These are phyloP conservation scores for Psilocybe cubensis DNA, from an alignment of 768 basidiomycete species.

Conservation along the genomic window DNA sequence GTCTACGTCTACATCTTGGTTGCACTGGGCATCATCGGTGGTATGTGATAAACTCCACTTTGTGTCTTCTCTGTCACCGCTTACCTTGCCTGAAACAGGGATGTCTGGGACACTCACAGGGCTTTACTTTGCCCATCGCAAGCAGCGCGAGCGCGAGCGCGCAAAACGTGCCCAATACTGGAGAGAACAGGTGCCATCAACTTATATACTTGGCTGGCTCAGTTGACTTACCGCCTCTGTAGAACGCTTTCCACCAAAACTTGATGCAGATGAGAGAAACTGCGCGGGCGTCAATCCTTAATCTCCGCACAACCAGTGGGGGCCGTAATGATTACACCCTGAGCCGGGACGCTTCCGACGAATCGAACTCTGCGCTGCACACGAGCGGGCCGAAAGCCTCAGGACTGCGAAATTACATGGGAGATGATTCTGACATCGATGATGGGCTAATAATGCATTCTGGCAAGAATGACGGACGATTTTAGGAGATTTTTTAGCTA, in stretches of 20 bases:
- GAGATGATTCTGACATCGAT: slow-evolving; percentile 55
- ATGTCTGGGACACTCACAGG: slow-evolving; percentile 73
- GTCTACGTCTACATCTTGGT: slow-evolving; percentile 76
- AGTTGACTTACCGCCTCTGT: slow-evolving; percentile 1
- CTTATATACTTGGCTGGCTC: not conserved
- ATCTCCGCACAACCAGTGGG: slow-evolving; percentile 46
- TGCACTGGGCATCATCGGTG: slow-evolving; percentile 70
- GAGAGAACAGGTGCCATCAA: slow-evolving; percentile 73
- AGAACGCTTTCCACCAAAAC: slow-evolving; percentile 83
- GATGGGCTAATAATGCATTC: slow-evolving; percentile 50
- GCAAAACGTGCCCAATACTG: slow-evolving; percentile 89
- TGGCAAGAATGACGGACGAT: slow-evolving; percentile 37
- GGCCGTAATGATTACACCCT: slow-evolving; percentile 53
- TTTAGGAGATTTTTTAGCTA: slow-evolving; percentile 26
- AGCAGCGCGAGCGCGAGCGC: slow-evolving; percentile 74
- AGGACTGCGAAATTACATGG: slow-evolving; percentile 56
- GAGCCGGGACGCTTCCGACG: slow-evolving; percentile 54
- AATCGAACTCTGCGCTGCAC: slow-evolving; percentile 58
- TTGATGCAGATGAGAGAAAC: slow-evolving; percentile 80
- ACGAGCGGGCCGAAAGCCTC: slow-evolving; percentile 53
- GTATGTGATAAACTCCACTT: slow-evolving; percentile 41
- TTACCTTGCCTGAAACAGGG: slow-evolving; percentile 42
- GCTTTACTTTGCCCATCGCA: slow-evolving; percentile 72
- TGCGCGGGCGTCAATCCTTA: slow-evolving; percentile 67
- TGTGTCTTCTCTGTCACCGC: not conserved